Evolutionary conservation across 108 stramenopile species (phyloP), one percentile per base, ranked within the genome.

Genomic region (Cyclotella cryptica): DNA sequence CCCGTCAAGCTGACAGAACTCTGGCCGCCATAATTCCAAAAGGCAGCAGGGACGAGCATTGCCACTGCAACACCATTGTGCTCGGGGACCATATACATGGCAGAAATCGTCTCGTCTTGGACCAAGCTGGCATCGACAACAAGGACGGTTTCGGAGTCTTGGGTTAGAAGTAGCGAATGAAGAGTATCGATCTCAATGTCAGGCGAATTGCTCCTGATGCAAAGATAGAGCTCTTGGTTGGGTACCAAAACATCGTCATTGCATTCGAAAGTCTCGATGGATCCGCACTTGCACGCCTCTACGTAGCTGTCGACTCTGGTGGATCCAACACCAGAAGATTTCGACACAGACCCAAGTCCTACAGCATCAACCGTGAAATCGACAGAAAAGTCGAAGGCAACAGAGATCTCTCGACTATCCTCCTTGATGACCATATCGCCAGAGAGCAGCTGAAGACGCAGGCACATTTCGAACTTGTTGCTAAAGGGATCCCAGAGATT

Each of bases 211-310:
- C 69, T 65, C 1, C 40, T 39, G 11, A 81, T 63, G 63, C 80
- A 81, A 5, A 81, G 42, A 30, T 74, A 72, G 60, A 81, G 53
- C 24, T 61, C 49, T 22, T 30, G 40, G 61, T 52, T 51, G 26
- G 69, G 63, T 3, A 42, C 13, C 43, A 75, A 62, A n/a, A 46
- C 44, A 30, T 49, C 29, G 15, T 53, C 28, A 26, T 75, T 66
- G 63, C 80, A 81, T 0, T 13, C 42, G 44, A 71, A 66, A n/a
- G 69, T 57, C 35, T 55, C 53, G 69, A 75, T 30, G 41, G 19
- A 29, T 24, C 43, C 24, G 21, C 80, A 81, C 19, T 70, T 81
- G 69, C 80, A 81, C 8, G 80, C 80, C 27, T 55, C 30, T 41
- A 81, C 26, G 58, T 75, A 81, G 45, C n/a, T 59, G 29, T 45